Base-by-base conservation (phyloP, 192 early-diverging fungal genomes). In the Entomortierella lignicola region DNA sequence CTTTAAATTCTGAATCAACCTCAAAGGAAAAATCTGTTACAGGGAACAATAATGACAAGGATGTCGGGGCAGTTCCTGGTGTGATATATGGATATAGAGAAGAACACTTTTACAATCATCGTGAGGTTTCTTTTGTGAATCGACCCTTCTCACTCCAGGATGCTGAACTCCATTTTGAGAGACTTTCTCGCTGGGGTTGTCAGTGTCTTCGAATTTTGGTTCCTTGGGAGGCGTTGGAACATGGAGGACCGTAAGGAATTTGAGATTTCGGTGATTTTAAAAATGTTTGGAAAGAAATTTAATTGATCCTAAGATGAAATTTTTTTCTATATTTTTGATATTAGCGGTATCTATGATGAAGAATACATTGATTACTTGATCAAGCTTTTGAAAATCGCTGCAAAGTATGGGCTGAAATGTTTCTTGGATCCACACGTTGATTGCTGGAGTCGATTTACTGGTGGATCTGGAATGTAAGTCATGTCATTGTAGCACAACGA, bases 141-240 rank as follows among this genome's bases (percentile, higher is more conserved):
- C 58, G 92, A 18, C 94, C 94, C 12, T 91, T 95, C 60, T 79
- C 89, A 1, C 56, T 94, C 6, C 65, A 84, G 2, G 88, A 93
- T 31, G 92, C 91, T 0, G 90, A 94, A 55, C 83, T 86, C 32
- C 92, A 95, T 68, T 90, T 94, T 32, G 66, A 68, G 27, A 82
- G 92, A 32, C 65, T 95, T 17, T 71, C 84, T 7, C 43, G 77
- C 8, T 92, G 90, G 91, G 94, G 94, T 0, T 87, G 94, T 34
- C 93, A 91, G 31, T 88, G 93, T 67, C 69, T 92, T 8, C 83
- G 93, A 17, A 77, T 94, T 29, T 55, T 93, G 26, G 84, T 92
- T 4, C 84, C 90, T 3, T 95, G 94, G 94, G 94, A 95, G 70
- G 87, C 94, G 8, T 64, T 95, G 25, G 88, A 87, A 62, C 86